A percentile compares a stretch with the other conserved stretches of the same genome.
phyloP scores from a whole-genome alignment of 192 early-diverging fungal species.

The Coemansia sp. region DNA sequence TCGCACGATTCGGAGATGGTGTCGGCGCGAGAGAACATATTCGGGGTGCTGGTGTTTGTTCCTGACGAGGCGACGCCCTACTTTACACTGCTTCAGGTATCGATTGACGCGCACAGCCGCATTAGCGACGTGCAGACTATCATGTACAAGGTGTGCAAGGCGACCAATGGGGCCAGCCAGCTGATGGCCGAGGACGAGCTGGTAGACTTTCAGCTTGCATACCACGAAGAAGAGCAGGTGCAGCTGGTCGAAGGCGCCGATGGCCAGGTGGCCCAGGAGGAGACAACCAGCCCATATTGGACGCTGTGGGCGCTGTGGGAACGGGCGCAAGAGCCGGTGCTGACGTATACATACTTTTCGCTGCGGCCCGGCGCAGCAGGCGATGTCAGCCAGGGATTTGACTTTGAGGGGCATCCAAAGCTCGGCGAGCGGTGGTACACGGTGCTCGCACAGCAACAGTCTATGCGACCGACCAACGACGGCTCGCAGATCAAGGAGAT shows the following conservation, averaged over 20 bases:
- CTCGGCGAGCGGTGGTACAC: slow-evolving; percentile 48
- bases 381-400: slow-evolving; percentile 1
- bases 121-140: slow-evolving; percentile 26
- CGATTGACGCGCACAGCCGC: slow-evolving; percentile 17
- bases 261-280: slow-evolving; percentile 19
- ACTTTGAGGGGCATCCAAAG: slow-evolving; percentile 30
- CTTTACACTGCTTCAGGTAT: slow-evolving; percentile 36
- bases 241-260: slow-evolving; percentile 17
- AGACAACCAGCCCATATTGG: slow-evolving; percentile 23
- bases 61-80: slow-evolving; percentile 49
- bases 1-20: slow-evolving; percentile 22
- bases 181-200: slow-evolving; percentile 50
- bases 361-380: slow-evolving; percentile 11
- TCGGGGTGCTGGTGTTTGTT: slow-evolving; percentile 50
- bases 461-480: slow-evolving; percentile 19
- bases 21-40: slow-evolving; percentile 8
- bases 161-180: slow-evolving; percentile 39
- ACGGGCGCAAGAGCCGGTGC: slow-evolving; percentile 27
- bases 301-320: slow-evolving; percentile 52
- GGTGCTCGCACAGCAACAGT: slow-evolving; percentile 22
- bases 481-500: slow-evolving; percentile 36
- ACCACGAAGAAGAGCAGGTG: slow-evolving; percentile 21
- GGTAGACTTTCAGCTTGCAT: slow-evolving; percentile 36
- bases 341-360: slow-evolving; percentile 42
- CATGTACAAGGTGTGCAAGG: slow-evolving; percentile 47